Percentiles rank a stretch among this genome's conserved stretches.
Conservation (phyloP, 2,329 filamentous ascomycete genomes). For the Pseudogymnoascus sp. region DNA sequence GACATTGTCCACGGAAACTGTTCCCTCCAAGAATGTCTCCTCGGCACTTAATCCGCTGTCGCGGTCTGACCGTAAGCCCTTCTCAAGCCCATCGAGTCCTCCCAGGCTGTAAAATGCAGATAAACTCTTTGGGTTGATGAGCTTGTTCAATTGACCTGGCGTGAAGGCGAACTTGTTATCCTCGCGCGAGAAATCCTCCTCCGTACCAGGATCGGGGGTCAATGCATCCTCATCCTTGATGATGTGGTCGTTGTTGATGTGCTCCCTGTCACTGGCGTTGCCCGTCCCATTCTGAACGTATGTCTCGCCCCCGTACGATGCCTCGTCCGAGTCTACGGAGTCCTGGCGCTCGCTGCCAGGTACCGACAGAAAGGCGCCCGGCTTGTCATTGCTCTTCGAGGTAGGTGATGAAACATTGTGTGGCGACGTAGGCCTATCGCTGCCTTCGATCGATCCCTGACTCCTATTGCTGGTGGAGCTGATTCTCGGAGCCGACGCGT, state of each 20-base stretch:
- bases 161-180: slow-evolving; percentile 66
- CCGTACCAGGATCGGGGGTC: slow-evolving; percentile 59
- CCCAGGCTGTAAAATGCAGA: slow-evolving; percentile 68
- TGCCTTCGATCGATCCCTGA: slow-evolving; percentile 37
- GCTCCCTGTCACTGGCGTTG: slow-evolving; percentile 30
- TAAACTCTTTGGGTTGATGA: slow-evolving; percentile 72
- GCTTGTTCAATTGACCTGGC: slow-evolving; percentile 65
- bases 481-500: not conserved
- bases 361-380: slow-evolving; percentile 51
- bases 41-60: slow-evolving; percentile 61
- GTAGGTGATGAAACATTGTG: slow-evolving; percentile 60
- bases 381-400: slow-evolving; percentile 40
- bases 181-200: slow-evolving; percentile 58
- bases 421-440: slow-evolving; percentile 56
- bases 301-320: slow-evolving; percentile 33
- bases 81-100: slow-evolving; percentile 63
- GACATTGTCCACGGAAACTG: slow-evolving; percentile 57
- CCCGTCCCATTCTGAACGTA: slow-evolving; percentile 31
- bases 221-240: slow-evolving; percentile 40
- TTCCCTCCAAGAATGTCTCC: slow-evolving; percentile 55
- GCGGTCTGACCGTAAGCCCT: slow-evolving; percentile 59
- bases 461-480: slow-evolving; percentile 19
- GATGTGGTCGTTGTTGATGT: slow-evolving; percentile 36
- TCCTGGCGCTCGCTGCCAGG: slow-evolving; percentile 55
- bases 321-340: slow-evolving; percentile 55